phyloP scores from a whole-genome alignment of 2,329 filamentous ascomycete species.

The Neonectria punicea region DNA sequence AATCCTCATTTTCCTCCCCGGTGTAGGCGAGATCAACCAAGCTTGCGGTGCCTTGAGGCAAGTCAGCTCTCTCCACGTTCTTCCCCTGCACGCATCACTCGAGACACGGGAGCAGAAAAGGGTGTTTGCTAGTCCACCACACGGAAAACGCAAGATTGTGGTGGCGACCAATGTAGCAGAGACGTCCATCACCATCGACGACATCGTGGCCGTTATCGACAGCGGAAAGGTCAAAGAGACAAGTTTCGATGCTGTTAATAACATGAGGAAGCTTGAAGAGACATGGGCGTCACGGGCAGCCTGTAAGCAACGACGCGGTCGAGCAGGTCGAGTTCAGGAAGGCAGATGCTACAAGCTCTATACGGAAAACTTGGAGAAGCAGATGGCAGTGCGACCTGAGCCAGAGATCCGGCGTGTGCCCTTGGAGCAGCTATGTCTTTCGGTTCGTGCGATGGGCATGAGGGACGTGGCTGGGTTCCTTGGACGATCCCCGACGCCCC shows the following conservation, averaged over 20 bases:
- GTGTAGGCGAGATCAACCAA: constrained; percentile 89
- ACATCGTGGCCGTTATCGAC: constrained; percentile 95
- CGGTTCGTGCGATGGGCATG: constrained; percentile 94
- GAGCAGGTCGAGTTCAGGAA: constrained; percentile 90
- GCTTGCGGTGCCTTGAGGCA: constrained; percentile 75
- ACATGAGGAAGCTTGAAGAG: constrained; percentile 94
- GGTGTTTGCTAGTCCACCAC: constrained; percentile 82
- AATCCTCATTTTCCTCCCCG: constrained; percentile 95
- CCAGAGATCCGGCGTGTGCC: constrained; percentile 95
- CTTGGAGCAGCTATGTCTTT: constrained; percentile 92
- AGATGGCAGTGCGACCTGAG: constrained; percentile 89
- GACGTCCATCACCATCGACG: constrained; percentile 98
- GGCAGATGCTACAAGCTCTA: constrained; percentile 97
- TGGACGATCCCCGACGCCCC: constrained; percentile 87
- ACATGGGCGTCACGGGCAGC: constrained; percentile 95
- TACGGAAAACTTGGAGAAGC: constrained; percentile 83
- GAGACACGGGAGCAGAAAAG: constrained; percentile 87
- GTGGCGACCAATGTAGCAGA: constrained; percentile 97
- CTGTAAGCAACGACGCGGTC: constrained; percentile 92
- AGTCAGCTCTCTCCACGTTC: constrained; percentile 74
- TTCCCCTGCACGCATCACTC: constrained; percentile 92
- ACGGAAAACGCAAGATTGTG: constrained; percentile 89
- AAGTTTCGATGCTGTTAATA: constrained; percentile 88
- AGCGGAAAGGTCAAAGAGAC: constrained; percentile 97
- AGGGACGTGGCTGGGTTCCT: constrained; percentile 84